Evolutionary conservation across 352 stramenopile species (phyloP).

Genomic region (Globisporangium emineosum): DNA sequence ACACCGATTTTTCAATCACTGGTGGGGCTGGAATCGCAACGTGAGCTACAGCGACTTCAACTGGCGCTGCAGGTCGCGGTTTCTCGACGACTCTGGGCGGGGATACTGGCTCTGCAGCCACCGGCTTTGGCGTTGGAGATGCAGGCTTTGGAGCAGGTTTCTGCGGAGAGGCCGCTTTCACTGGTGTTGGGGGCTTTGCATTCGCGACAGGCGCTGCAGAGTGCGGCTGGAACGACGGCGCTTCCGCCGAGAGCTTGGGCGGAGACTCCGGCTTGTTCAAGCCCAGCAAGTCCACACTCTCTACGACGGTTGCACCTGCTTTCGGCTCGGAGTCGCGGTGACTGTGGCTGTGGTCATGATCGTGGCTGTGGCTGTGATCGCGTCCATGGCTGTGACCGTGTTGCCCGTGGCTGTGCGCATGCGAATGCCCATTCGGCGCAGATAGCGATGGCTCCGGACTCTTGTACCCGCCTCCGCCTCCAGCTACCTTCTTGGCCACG

Average conservation of each 20-base stretch:
- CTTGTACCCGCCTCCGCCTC: conserved; percentile 23
- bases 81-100: conserved; percentile 1
- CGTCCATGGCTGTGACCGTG: not conserved
- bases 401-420: conserved; percentile 3
- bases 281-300: conserved; percentile 48
- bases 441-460: conserved; percentile 17
- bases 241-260: not conserved
- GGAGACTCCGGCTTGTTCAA: conserved; percentile 25
- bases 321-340: conserved; percentile 1
- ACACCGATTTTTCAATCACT: conserved; percentile 17
- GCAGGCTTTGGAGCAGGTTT: not conserved
- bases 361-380: not conserved
- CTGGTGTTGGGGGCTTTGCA: conserved; percentile 12
- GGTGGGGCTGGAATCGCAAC: conserved; percentile 13
- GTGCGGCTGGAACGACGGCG: conserved; percentile 9
- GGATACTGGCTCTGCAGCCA: not conserved
- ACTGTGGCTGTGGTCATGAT: conserved; percentile 7
- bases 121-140: conserved; percentile 5
- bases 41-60: conserved; percentile 9
- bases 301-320: conserved; percentile 11
- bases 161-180: not conserved
- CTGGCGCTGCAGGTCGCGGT: not conserved
- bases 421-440: not conserved
- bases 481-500: conserved; percentile 27
- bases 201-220: not conserved